Base-by-base conservation (phyloP, 1,284 basidiomycete genomes). In the Hypsizygus ulmarius region DNA sequence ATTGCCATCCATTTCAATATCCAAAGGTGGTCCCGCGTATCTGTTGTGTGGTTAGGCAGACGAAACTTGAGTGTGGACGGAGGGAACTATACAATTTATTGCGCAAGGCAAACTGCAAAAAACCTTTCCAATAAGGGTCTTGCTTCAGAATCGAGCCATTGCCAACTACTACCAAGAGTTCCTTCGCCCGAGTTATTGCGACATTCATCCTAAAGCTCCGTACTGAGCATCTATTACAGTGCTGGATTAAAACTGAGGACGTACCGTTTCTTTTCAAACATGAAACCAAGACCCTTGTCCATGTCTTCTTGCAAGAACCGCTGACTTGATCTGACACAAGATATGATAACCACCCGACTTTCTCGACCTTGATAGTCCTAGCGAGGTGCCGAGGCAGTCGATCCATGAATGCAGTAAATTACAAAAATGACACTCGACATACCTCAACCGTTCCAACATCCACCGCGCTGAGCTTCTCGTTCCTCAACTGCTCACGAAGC, bases 331-430 rank as follows among this genome's bases (percentile, higher is more conserved):
- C 73, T 64, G 10, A 76, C 73, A 53, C 72, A 74, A 16, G 72
- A 73, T 15, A 76, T 68, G 28, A 76, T 71, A n/a, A 73, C 63
- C 3, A 74, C 68, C 27, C 74, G 60, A 52, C 66, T 70, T 57
- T 75, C 73, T 50, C 73, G 64, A 28, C 72, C 72, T 65, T 75
- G 74, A 50, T 70, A 76, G 50, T 75, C 72, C 69, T 71, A n/a
- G 9, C 4, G 38, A 19, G 34, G 28, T 18, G 28, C 5, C n/a
- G 14, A 30, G 29, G 19, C 39, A 21, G 35, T 12, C 39, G n/a
- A 37, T 19, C 15, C 15, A 38, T 39, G 10, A 19, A 38, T 29
- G 33, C 10, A 19, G 21, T 33, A 32, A 27, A 18, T 14, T 40
- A 12, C 38, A 54, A 39, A n/a, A 35, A 34, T 39, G 12, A 14